phyloP scores from a whole-genome alignment of 176 grass and related monocot species.

The Elymus sibiricus region DNA sequence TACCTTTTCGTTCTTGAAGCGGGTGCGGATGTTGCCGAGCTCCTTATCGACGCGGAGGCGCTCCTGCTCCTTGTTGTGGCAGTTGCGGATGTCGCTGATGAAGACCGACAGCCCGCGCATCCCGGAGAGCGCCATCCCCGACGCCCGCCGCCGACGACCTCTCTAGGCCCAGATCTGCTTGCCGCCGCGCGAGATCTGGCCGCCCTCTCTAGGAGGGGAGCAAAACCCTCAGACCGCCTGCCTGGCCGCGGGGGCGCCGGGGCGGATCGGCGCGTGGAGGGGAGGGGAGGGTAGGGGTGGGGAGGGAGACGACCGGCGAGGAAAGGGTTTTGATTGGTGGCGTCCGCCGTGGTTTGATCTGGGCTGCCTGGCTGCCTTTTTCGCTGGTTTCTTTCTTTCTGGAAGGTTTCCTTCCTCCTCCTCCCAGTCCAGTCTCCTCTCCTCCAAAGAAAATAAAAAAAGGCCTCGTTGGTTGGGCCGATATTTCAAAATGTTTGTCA shows the following conservation, averaged over 20 bases:
- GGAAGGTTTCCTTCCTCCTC: conserved; percentile 19
- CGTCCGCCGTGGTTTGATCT: conserved; percentile 32
- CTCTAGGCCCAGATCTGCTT: conserved; percentile 50
- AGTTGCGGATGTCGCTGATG: conserved; percentile 98
- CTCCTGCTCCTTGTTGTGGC: conserved; percentile 99
- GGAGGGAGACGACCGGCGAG: too few species aligned
- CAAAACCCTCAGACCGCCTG: too few species aligned
- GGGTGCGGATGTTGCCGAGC: conserved; percentile 92
- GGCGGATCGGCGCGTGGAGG: too few species aligned
- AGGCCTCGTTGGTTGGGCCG: neutral
- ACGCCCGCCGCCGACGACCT: too few species aligned
- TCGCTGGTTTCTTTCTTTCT: conserved; percentile 47
- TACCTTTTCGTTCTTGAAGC: conserved; percentile 96
- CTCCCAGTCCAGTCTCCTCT: neutral
- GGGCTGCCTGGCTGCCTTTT: conserved; percentile 29
- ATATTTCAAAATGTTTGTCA: conserved; percentile 7
- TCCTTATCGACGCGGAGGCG: conserved; percentile 97
- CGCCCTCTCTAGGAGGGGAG: neutral
- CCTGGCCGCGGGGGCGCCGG: neutral
- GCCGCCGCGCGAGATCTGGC: conserved; percentile 58
- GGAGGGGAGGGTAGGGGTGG: too few species aligned
- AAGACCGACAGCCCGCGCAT: conserved; percentile 98
- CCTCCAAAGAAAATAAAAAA: neutral
- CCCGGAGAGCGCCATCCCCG: conserved; percentile 87
- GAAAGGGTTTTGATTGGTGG: too few species aligned